These are phyloP conservation scores for Zancudomyces culisetae DNA, from an alignment of 371 early-diverging fungal species.

Conservation along the genomic window DNA sequence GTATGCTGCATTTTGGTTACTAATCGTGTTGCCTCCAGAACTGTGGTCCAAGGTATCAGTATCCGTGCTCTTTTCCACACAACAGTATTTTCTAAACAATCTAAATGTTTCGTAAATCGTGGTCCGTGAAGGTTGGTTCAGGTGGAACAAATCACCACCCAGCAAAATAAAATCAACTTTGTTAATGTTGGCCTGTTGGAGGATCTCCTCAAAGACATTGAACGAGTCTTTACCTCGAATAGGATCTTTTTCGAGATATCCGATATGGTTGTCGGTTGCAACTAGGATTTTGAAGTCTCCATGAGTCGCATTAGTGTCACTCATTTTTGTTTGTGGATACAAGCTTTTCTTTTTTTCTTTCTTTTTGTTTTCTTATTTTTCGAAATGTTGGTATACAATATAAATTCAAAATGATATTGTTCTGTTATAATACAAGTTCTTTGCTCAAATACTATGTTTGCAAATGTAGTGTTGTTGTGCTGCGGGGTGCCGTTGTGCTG, in stretches of 20 bases:
- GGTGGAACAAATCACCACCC: slow-evolving; percentile 98
- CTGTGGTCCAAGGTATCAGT: no score
- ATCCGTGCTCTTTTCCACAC: slow-evolving; percentile 64
- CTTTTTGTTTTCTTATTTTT: no score
- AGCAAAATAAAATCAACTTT: slow-evolving; percentile 86
- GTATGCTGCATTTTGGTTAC: no score
- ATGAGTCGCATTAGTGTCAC: slow-evolving; percentile 1
- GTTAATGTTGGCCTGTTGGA: slow-evolving; percentile 39
- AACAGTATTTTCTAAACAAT: slow-evolving; percentile 60
- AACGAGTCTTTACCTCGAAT: slow-evolving; percentile 86
- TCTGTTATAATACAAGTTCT: no score
- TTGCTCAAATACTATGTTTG: no score
- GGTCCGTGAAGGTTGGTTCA: slow-evolving; percentile 84
- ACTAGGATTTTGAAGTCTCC: slow-evolving; percentile 40
- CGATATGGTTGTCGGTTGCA: slow-evolving; percentile 97
- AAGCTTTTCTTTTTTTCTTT: no score
- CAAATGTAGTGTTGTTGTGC: no score
- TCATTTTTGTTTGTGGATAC: slow-evolving; percentile 3
- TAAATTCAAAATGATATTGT: no score
- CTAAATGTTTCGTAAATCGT: slow-evolving; percentile 55
- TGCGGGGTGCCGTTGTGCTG: no score
- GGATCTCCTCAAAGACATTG: slow-evolving; percentile 83
- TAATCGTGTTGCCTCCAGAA: no score
- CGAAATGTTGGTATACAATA: no score
- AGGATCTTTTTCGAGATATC: slow-evolving; percentile 89